Evolutionary conservation across 768 basidiomycete species (phyloP), one percentile per base, ranked within the genome.

Genomic region (Hortiboletus campestris): DNA sequence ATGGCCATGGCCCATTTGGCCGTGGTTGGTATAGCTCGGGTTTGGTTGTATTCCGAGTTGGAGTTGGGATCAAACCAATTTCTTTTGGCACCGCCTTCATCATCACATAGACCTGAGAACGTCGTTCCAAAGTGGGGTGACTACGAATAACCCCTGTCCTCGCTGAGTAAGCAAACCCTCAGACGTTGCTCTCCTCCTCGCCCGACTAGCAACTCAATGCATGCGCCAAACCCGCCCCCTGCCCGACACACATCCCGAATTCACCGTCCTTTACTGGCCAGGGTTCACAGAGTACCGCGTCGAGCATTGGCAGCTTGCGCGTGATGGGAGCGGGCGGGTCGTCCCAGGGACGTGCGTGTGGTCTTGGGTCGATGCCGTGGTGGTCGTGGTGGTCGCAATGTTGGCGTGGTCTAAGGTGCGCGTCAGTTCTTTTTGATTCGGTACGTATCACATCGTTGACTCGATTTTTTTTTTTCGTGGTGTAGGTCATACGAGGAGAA

Each of bases 221-320:
- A 78, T 78, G 76, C 70, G 58, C 63, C 67, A 61, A 54, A 69
- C 64, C 51, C 65, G 59, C 51, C 77, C 78, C 44, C 65, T 80
- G 28, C 67, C 64, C 35, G 67, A 71, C 55, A 67, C 68, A 42
- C 69, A 77, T 45, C 85, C 85, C 48, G 80, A 88, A 63, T 75
- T 88, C 56, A 72, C 74, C 8, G 63, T 86, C 39, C 62, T 78
- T 43, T 68, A 76, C 36, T 74, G 69, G 58, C 72, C 75, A 38
- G 79, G 76, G 17, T 84, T 75, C 65, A 73, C 72, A 46, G 87
- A 90, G 66, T 88, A 85, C 56, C 76, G 82, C 48, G 75, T 89
- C 25, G 80, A 84, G 55, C 79, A 84, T 53, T 76, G 75, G 76
- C 77, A 69, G 14, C 57, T 80, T 29, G 72, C 73, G 38, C 77